Evolutionary conservation across 2,329 filamentous ascomycete genomes (phyloP).

Genomic region (Penicillium paneum): DNA sequence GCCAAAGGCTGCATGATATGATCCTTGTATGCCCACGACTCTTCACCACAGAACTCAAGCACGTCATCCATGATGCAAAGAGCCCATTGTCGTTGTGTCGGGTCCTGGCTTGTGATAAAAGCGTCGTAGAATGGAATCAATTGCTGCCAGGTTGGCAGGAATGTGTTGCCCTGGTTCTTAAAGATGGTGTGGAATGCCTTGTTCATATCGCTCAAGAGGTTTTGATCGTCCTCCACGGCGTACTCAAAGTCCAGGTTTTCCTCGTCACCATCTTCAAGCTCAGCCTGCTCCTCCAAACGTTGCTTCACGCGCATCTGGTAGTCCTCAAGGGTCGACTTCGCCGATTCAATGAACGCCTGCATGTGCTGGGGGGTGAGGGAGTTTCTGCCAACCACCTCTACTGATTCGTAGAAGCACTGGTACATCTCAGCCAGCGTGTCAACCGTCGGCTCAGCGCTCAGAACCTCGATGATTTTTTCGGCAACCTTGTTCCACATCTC

Average conservation of each 20-base stretch:
- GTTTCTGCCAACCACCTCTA: slow-evolving; percentile 86
- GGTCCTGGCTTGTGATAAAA: slow-evolving; percentile 76
- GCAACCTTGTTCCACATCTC: slow-evolving; percentile 81
- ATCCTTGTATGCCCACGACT: slow-evolving; percentile 81
- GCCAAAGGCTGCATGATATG: slow-evolving; percentile 85
- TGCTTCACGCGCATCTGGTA: slow-evolving; percentile 83
- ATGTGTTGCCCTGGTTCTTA: slow-evolving; percentile 85
- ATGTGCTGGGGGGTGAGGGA: slow-evolving; percentile 77
- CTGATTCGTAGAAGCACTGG: slow-evolving; percentile 98
- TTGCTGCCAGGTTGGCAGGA: slow-evolving; percentile 83
- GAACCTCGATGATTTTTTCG: slow-evolving; percentile 86
- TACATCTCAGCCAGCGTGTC: slow-evolving; percentile 99
- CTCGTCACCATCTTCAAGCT: slow-evolving; percentile 85
- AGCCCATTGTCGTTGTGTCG: slow-evolving; percentile 97
- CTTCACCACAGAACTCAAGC: slow-evolving; percentile 87
- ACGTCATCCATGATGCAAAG: slow-evolving; percentile 98
- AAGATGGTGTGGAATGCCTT: slow-evolving; percentile 99
- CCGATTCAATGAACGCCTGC: slow-evolving; percentile 80
- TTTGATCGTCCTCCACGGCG: slow-evolving; percentile 96
- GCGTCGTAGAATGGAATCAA: slow-evolving; percentile 79
- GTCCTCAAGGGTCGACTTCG: slow-evolving; percentile 81
- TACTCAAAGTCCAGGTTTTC: slow-evolving; percentile 81
- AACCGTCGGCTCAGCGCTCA: slow-evolving; percentile 89
- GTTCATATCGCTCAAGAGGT: slow-evolving; percentile 97
- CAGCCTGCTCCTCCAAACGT: slow-evolving; percentile 78